Evolutionary conservation across 768 basidiomycete species (phyloP).

Genomic region (Boletellus ananas): DNA sequence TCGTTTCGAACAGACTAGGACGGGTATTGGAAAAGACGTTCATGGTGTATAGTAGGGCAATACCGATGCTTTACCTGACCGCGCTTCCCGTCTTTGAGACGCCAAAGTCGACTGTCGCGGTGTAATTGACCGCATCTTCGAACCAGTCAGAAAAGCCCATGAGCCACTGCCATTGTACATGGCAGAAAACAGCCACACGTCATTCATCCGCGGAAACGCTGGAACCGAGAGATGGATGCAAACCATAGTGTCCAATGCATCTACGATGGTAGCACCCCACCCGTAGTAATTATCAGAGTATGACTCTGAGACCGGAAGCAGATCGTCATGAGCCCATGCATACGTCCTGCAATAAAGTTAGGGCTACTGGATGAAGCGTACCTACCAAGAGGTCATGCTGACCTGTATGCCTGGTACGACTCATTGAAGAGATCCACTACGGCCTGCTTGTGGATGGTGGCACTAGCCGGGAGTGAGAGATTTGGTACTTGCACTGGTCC

Average conservation of each 20-base stretch:
- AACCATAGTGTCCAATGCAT: slow-evolving; percentile 62
- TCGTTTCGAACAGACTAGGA: slow-evolving; percentile 60
- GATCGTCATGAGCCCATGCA: slow-evolving; percentile 61
- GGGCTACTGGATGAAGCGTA: slow-evolving; percentile 1
- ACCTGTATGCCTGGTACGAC: slow-evolving; percentile 59
- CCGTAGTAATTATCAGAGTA: slow-evolving; percentile 35
- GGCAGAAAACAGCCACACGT: not conserved
- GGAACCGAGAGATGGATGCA: slow-evolving; percentile 3
- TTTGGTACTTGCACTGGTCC: slow-evolving; percentile 40
- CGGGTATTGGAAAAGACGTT: not conserved
- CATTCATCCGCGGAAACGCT: not conserved
- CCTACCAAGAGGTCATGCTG: not conserved
- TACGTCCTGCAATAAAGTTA: slow-evolving; percentile 37
- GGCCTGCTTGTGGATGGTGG: slow-evolving; percentile 34
- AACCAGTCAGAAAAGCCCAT: slow-evolving; percentile 54
- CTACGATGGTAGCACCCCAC: slow-evolving; percentile 62
- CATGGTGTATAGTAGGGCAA: not conserved
- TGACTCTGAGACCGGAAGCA: slow-evolving; percentile 45
- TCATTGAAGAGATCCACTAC: slow-evolving; percentile 48
- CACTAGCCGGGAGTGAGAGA: slow-evolving; percentile 41
- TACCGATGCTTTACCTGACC: slow-evolving; percentile 36
- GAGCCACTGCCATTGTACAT: slow-evolving; percentile 36
- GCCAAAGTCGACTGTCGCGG: slow-evolving; percentile 51
- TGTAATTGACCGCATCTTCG: slow-evolving; percentile 50
- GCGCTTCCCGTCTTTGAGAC: slow-evolving; percentile 41